phyloP scores from a whole-genome alignment of 441 rosid genomes.

The Pelargonium cotyledonis region DNA sequence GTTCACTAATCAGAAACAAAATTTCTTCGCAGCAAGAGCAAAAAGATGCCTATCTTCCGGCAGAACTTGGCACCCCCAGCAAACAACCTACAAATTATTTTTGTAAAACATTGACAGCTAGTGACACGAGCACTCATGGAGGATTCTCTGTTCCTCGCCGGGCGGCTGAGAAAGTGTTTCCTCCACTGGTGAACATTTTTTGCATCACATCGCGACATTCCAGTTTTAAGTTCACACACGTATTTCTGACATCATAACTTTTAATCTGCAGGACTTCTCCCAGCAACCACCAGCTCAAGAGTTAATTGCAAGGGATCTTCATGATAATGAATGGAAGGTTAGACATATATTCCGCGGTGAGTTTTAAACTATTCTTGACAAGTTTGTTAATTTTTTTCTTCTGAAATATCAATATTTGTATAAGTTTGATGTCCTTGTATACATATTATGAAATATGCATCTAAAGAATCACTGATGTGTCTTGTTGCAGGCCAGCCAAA shows the following conservation, averaged over 20 bases:
- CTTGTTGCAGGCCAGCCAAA: slow-evolving; percentile 82
- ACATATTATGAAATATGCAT: neutral
- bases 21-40: slow-evolving; percentile 69
- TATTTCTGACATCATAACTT: slow-evolving; percentile 16
- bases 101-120: slow-evolving; percentile 97
- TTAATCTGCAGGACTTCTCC: slow-evolving; percentile 63
- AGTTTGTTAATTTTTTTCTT: neutral
- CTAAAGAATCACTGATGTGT: slow-evolving; percentile 15
- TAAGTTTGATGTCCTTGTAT: neutral
- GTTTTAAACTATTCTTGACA: slow-evolving; percentile 2
- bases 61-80: slow-evolving; percentile 74
- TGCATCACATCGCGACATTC: neutral
- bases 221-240: neutral
- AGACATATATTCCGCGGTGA: slow-evolving; percentile 95
- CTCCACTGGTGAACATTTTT: slow-evolving; percentile 64
- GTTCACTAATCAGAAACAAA: neutral
- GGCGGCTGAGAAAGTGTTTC: slow-evolving; percentile 98
- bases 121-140: slow-evolving; percentile 99
- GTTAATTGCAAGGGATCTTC: slow-evolving; percentile 92
- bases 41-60: slow-evolving; percentile 78
- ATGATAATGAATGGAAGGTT: slow-evolving; percentile 95
- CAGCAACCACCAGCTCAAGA: slow-evolving; percentile 97
- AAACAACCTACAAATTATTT: slow-evolving; percentile 96
- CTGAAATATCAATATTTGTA: neutral
- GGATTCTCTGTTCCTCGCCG: slow-evolving; percentile 99